A percentile compares a stretch with the other conserved stretches of the same genome.
phyloP scores from a whole-genome alignment of 2,329 filamentous ascomycete genomes.

The Phialophora macrospora region DNA sequence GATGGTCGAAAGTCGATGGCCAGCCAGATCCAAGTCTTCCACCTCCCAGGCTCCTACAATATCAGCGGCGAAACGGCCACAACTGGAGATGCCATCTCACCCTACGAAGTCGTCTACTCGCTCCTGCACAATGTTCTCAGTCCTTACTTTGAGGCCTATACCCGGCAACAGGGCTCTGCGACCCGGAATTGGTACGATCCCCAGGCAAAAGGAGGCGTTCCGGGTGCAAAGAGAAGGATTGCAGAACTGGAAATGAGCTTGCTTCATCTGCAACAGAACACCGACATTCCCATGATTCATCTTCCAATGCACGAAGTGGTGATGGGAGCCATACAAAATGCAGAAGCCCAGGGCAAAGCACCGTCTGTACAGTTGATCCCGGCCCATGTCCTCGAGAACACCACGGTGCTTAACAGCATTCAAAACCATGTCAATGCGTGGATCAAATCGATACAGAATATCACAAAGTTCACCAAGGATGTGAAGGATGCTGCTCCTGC shows the following conservation, averaged over 20 bases:
- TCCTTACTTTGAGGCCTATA: conserved; percentile 97
- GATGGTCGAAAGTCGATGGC: conserved; percentile 80
- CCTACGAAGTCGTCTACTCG: conserved; percentile 90
- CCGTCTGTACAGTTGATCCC: conserved; percentile 81
- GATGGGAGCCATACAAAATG: conserved; percentile 80
- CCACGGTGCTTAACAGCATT: conserved; percentile 87
- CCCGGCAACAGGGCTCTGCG: conserved; percentile 74
- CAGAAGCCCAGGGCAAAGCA: conserved; percentile 67
- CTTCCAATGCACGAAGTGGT: conserved; percentile 88
- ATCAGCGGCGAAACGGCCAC: conserved; percentile 44
- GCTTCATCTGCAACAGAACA: conserved; percentile 92
- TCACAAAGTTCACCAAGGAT: conserved; percentile 92
- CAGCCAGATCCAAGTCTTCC: conserved; percentile 89
- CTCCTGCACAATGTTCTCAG: conserved; percentile 88
- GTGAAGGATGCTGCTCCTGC: conserved; percentile 52
- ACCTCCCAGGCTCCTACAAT: conserved; percentile 75
- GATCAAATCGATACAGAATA: conserved; percentile 98
- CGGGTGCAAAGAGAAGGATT: conserved; percentile 95
- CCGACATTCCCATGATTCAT: conserved; percentile 92
- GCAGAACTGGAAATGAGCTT: conserved; percentile 91
- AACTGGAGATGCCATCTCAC: conserved; percentile 76
- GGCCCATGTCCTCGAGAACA: conserved; percentile 77
- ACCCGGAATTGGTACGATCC: conserved; percentile 77
- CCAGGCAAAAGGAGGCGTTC: conserved; percentile 91
- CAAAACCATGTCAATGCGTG: conserved; percentile 94